Percentiles rank a stretch among this genome's conserved stretches.
These are phyloP conservation scores for Suillus paluster DNA, from an alignment of 768 basidiomycete genomes.

Conservation along the genomic window DNA sequence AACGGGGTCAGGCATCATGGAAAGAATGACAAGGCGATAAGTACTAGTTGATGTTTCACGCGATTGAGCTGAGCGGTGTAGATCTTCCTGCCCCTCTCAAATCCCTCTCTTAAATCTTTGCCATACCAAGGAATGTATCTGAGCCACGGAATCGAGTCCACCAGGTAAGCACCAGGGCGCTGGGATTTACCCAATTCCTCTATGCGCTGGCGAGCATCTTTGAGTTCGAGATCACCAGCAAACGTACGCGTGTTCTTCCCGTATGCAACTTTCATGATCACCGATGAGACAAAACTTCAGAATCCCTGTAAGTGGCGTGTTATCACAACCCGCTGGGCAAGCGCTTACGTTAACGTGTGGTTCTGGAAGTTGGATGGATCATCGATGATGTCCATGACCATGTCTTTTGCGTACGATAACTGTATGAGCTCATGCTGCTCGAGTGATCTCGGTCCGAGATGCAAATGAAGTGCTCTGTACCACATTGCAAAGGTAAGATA, in stretches of 20 bases:
- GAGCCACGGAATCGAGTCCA: constrained; percentile 40
- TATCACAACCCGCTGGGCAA: constrained; percentile 14
- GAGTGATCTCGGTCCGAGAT: constrained; percentile 51
- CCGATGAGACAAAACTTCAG: constrained; percentile 13
- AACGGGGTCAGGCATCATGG: too few species aligned
- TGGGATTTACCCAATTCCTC: constrained; percentile 26
- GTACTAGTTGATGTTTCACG: constrained; percentile 48
- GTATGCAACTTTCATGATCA: constrained; percentile 14
- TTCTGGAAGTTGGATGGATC: constrained; percentile 27
- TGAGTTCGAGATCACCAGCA: constrained; percentile 11
- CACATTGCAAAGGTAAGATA: not conserved
- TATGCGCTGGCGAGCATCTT: constrained; percentile 21
- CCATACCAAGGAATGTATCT: constrained; percentile 63
- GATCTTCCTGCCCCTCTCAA: constrained; percentile 49
- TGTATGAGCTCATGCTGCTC: constrained; percentile 47
- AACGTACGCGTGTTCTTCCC: constrained; percentile 14
- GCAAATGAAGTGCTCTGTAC: constrained; percentile 53
- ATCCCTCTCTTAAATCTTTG: constrained; percentile 54
- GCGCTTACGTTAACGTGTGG: constrained; percentile 34
- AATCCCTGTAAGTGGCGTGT: constrained; percentile 31
- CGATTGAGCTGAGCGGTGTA: constrained; percentile 50
- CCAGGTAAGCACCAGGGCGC: constrained; percentile 35
- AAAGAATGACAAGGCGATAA: not conserved
- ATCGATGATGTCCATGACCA: constrained; percentile 17
- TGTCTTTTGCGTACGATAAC: constrained; percentile 31